These are phyloP conservation scores for Chrysoporthe puriensis DNA, from an alignment of 2,329 filamentous ascomycete species.

Conservation along the genomic window DNA sequence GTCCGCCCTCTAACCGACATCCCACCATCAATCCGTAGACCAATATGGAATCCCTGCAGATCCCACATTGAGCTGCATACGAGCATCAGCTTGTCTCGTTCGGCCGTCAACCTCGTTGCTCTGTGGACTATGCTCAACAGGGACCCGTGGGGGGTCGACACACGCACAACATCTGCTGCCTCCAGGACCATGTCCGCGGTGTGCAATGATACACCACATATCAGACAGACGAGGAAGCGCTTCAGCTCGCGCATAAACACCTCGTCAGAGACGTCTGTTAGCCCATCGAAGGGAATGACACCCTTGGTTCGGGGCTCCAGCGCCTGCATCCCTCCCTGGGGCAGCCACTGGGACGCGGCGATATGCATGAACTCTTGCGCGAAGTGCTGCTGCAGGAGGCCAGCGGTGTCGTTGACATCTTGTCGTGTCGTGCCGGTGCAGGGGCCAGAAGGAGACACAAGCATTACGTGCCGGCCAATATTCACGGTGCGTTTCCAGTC, in stretches of 20 bases:
- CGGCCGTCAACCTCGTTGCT: background rate
- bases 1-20: background rate
- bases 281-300: background rate
- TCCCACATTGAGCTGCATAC: background rate
- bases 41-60: background rate
- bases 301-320: background rate
- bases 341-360: background rate
- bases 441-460: background rate
- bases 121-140: background rate
- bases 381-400: background rate
- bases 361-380: background rate
- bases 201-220: background rate
- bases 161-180: background rate
- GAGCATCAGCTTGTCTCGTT: background rate
- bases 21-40: background rate
- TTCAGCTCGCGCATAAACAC: background rate
- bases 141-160: background rate
- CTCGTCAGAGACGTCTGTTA: background rate
- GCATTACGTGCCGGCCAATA: background rate
- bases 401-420: background rate
- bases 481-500: background rate
- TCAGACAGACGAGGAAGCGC: background rate
- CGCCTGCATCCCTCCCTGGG: background rate
- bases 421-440: background rate
- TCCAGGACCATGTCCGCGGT: background rate